Evolutionary conservation across 1,284 basidiomycete genomes (phyloP).

Genomic region (Trametes polyzona): DNA sequence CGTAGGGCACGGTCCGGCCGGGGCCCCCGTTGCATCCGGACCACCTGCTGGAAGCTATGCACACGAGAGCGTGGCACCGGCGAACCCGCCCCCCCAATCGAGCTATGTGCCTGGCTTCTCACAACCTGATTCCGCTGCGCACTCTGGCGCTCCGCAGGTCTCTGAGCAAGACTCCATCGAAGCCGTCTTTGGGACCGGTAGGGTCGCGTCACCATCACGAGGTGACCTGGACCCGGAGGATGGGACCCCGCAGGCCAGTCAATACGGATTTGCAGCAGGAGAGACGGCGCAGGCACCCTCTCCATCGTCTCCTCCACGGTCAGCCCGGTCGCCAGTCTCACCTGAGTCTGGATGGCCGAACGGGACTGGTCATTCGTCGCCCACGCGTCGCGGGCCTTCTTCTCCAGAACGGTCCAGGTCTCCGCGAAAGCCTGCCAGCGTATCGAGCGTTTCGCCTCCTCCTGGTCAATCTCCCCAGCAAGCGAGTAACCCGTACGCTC

Average conservation of each 20-base stretch:
- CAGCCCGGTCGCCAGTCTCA: slow-evolving; percentile 1
- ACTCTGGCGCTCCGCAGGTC: background rate
- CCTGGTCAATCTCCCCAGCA: slow-evolving; percentile 1
- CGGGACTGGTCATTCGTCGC: slow-evolving; percentile 16
- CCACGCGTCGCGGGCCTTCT: slow-evolving; percentile 9
- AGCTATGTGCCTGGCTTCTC: background rate
- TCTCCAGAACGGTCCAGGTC: slow-evolving; percentile 30
- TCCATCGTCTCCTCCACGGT: slow-evolving; percentile 10
- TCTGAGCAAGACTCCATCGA: background rate
- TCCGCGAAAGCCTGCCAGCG: slow-evolving; percentile 25
- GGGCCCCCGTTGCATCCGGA: background rate
- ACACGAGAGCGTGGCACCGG: slow-evolving; percentile 6
- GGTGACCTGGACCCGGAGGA: slow-evolving; percentile 4
- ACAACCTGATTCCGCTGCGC: background rate
- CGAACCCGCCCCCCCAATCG: background rate
- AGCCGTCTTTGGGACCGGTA: background rate
- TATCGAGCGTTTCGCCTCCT: slow-evolving; percentile 12
- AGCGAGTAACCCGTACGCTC: slow-evolving; percentile 20
- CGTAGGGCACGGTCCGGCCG: background rate
- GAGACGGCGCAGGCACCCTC: background rate
- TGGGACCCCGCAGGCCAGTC: slow-evolving; percentile 4
- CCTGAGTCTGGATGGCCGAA: background rate
- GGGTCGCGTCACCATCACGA: background rate
- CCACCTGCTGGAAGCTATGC: slow-evolving; percentile 5
- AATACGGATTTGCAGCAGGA: background rate